Base-by-base conservation (phyloP, 2,329 filamentous ascomycete genomes). In the Talaromyces sp. region DNA sequence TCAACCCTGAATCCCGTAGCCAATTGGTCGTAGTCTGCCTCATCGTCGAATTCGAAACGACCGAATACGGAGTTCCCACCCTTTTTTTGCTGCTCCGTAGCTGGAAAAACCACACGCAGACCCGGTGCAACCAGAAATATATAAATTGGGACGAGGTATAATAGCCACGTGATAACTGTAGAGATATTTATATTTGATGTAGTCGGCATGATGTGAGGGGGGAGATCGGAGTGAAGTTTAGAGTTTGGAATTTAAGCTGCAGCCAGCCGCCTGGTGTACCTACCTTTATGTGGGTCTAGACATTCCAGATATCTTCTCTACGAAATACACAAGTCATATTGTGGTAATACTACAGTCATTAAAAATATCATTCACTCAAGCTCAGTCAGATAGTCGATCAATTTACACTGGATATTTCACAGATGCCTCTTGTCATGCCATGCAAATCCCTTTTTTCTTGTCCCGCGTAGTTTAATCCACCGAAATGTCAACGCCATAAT, bases 61-160 rank as follows among this genome's bases (percentile, higher is more conserved):
- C 35, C 37, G 39, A 45, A 59, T n/a, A 45, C 4, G 15, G 22
- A 22, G 8, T 59, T 59, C 37, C 15, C 56, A 33, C 33, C 37
- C 8, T 43, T 22, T 13, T 10, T 33, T 59, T 45, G 56, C 37
- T 59, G 56, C 56, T 59, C 56, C 8, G 50, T 52, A 13, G 65
- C 60, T 25, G 63, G 64, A 13, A 45, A 63, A 41, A 60, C 52
- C 25, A 35, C 43, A 65, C 74, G 73, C 22, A 75, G 61, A 41
- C 75, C 66, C 6, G 77, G 77, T 11, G 73, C 72, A 35, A 78
- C 62, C 39, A 78, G 59, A 66, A 78, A 77, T 50, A 78, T 66
- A 68, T 78, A 78, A 11, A 77, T 63, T 0, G 77, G 77, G 59
- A 78, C 67, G 35, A 76, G 70, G 67, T 78, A 78, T 59, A 78